Conservation (phyloP, 1,139 yeast species). For the Meyerozyma sp. region DNA sequence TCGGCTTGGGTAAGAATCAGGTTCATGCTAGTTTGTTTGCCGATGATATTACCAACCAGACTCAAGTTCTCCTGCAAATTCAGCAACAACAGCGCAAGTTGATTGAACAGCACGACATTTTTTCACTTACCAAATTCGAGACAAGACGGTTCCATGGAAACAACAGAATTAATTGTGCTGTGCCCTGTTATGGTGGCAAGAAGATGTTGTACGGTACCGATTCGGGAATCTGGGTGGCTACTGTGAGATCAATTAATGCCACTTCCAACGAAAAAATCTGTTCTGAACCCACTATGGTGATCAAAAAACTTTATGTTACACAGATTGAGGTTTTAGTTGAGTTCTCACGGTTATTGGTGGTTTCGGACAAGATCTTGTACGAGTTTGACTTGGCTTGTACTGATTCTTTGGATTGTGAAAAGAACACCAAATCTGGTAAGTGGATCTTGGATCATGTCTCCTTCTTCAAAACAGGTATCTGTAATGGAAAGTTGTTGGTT, state of each 20-base stretch:
- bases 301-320: conserved; percentile 71
- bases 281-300: conserved; percentile 72
- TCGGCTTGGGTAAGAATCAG: conserved; percentile 41
- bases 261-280: conserved; percentile 47
- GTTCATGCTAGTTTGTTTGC: conserved; percentile 43
- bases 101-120: conserved; percentile 70
- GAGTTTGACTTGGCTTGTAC: conserved; percentile 71
- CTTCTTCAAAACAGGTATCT: conserved; percentile 88
- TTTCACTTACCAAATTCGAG: conserved; percentile 69
- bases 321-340: conserved; percentile 93
- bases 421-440: conserved; percentile 70
- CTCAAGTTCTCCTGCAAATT: conserved; percentile 74
- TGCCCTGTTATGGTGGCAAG: conserved; percentile 93
- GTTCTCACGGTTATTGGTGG: conserved; percentile 74
- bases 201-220: conserved; percentile 89
- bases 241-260: conserved; percentile 44
- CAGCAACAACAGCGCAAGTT: conserved; percentile 73
- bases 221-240: conserved; percentile 80
- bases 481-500: conserved; percentile 81
- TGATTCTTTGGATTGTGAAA: conserved; percentile 66
- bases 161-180: conserved; percentile 80
- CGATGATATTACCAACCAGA: conserved; percentile 58
- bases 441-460: conserved; percentile 79
- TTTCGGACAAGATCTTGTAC: conserved; percentile 76
- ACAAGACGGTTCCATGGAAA: conserved; percentile 70